Percentiles rank a stretch among this genome's conserved stretches.
Conservation (phyloP, 768 basidiomycete species). For the Cyclocybe aegerita region DNA sequence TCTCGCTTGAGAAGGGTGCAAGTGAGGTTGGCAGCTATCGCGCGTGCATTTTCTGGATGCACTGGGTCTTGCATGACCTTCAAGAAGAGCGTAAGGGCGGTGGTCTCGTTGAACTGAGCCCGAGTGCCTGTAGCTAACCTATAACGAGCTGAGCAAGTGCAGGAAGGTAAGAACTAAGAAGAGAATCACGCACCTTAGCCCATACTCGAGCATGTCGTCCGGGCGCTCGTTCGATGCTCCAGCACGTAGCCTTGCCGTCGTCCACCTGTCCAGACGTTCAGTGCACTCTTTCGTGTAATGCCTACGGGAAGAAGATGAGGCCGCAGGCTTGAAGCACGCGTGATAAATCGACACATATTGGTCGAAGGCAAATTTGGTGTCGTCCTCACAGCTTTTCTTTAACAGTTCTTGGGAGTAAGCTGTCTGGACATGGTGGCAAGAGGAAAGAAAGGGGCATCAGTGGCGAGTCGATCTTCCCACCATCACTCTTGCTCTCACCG, state of each 20-base stretch:
- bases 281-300: slow-evolving; percentile 6
- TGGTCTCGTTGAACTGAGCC: slow-evolving; percentile 6
- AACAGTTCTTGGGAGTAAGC: no score
- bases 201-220: slow-evolving; percentile 8
- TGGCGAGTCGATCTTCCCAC: no score
- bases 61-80: slow-evolving; percentile 1
- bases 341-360: slow-evolving; percentile 10
- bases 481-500: no score
- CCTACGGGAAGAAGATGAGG: slow-evolving; percentile 3
- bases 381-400: slow-evolving; percentile 7
- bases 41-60: slow-evolving; percentile 1
- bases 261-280: slow-evolving; percentile 1
- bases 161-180: no score
- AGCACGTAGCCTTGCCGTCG: neutral
- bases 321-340: slow-evolving; percentile 9
- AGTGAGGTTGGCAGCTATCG: slow-evolving; percentile 8
- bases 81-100: slow-evolving; percentile 5
- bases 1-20: slow-evolving; percentile 1
- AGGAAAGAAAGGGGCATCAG: no score
- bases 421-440: no score
- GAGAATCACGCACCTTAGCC: slow-evolving; percentile 4
- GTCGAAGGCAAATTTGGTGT: slow-evolving; percentile 10
- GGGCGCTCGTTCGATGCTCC: slow-evolving; percentile 1
- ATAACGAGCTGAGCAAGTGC: neutral
- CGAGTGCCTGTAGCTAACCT: slow-evolving; percentile 5